A percentile compares a stretch with the other conserved stretches of the same genome.
phyloP scores from a whole-genome alignment of 768 basidiomycete genomes.

The Kwoniella mangroviensis region DNA sequence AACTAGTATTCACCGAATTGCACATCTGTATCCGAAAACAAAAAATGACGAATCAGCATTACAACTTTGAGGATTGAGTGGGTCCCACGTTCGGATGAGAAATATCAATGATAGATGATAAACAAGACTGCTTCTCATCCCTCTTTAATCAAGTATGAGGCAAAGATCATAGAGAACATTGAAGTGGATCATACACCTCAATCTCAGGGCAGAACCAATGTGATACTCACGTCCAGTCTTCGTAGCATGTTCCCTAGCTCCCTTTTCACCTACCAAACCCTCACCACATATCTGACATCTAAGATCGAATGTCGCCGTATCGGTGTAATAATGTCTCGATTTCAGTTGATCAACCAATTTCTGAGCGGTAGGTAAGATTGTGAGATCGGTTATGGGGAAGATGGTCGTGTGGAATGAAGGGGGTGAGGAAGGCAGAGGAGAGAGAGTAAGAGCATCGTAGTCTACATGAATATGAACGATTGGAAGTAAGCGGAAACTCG shows the following conservation, averaged over 20 bases:
- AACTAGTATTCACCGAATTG: constrained; percentile 55
- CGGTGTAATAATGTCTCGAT: constrained; percentile 81
- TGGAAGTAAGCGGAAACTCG: neutral
- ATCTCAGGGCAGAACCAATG: neutral
- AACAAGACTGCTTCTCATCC: no score
- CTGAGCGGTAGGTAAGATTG: constrained; percentile 60
- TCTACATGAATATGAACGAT: constrained; percentile 56
- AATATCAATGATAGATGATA: no score
- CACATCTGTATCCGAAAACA: constrained; percentile 41
- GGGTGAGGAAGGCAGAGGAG: constrained; percentile 76
- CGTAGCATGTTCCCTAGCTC: constrained; percentile 82
- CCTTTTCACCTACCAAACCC: constrained; percentile 92
- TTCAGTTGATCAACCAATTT: constrained; percentile 75
- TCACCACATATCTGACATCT: constrained; percentile 72
- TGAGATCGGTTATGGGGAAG: constrained; percentile 65
- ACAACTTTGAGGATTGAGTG: neutral
- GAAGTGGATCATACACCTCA: neutral
- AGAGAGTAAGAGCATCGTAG: constrained; percentile 86
- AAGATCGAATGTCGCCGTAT: constrained; percentile 87
- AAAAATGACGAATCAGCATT: neutral
- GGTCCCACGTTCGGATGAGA: no score
- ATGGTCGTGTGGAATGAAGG: constrained; percentile 87
- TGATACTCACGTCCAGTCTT: constrained; percentile 73
- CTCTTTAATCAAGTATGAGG: no score
- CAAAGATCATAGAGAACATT: no score